Conservation (phyloP, 345 rosid genomes). For the Syzygium grande region DNA sequence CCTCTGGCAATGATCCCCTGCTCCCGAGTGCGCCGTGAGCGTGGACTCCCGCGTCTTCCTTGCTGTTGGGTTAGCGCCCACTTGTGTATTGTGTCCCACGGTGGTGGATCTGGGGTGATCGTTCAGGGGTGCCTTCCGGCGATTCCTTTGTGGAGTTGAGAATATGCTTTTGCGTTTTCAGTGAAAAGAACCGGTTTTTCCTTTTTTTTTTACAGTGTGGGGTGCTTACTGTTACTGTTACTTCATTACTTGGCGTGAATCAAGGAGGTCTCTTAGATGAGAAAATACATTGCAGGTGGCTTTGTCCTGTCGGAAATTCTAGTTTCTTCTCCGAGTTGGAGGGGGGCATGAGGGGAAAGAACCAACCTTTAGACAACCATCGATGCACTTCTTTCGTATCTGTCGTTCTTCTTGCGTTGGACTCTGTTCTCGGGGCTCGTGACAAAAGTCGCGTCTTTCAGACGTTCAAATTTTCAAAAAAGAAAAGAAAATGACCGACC, state of each 20-base stretch:
- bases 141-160: neutral
- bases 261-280: neutral
- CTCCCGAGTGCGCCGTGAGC: neutral
- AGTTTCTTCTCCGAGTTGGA: neutral
- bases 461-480: neutral
- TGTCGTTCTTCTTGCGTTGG: neutral
- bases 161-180: neutral
- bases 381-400: neutral
- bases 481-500: neutral
- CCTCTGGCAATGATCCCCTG: neutral
- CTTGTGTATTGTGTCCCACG: neutral
- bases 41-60: neutral
- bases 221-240: neutral
- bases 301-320: neutral
- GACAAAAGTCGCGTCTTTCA: neutral
- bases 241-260: neutral
- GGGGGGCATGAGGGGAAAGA: too few species aligned
- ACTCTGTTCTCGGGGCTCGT: neutral
- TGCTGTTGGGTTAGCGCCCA: neutral
- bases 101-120: neutral
- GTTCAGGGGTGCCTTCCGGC: neutral
- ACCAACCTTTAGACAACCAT: neutral
- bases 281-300: neutral
- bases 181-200: neutral
- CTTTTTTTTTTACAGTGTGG: neutral